Percentiles rank a stretch among this genome's conserved stretches.
Evolutionary conservation across 305 asterid species (phyloP).

Genomic region (Fraxinus albicans): DNA sequence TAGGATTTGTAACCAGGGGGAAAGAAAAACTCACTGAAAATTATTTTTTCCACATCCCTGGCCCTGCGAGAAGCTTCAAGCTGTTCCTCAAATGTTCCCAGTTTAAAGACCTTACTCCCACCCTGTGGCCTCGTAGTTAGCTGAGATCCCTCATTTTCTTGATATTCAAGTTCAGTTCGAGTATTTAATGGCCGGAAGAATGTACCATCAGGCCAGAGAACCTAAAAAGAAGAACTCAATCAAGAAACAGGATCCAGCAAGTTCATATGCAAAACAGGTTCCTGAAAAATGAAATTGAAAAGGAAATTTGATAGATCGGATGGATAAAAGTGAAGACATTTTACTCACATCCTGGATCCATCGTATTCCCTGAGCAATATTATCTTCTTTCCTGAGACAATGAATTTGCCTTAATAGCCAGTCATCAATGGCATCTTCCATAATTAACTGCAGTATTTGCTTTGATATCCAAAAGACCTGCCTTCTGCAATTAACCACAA

Average conservation of each 20-base stretch:
- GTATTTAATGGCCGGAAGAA: slow-evolving; percentile 64
- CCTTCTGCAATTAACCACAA: slow-evolving; percentile 55
- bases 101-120: slow-evolving; percentile 46
- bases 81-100: slow-evolving; percentile 88
- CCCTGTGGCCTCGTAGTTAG: slow-evolving; percentile 38
- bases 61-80: slow-evolving; percentile 99
- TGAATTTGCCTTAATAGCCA: slow-evolving; percentile 94
- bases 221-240: slow-evolving; percentile 41
- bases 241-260: slow-evolving; percentile 18
- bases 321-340: slow-evolving; percentile 19
- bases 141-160: slow-evolving; percentile 40
- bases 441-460: slow-evolving; percentile 91
- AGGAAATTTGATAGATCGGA: slow-evolving; percentile 1
- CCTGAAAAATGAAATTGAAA: not conserved
- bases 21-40: slow-evolving; percentile 64
- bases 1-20: slow-evolving; percentile 6
- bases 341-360: slow-evolving; percentile 87
- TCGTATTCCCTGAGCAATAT: slow-evolving; percentile 74
- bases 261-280: slow-evolving; percentile 4
- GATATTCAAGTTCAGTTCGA: slow-evolving; percentile 36
- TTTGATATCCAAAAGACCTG: slow-evolving; percentile 99
- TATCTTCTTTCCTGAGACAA: slow-evolving; percentile 83
- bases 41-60: slow-evolving; percentile 77
- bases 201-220: slow-evolving; percentile 92
- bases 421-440: slow-evolving; percentile 99